Conservation (phyloP, 2,329 filamentous ascomycete species). For the Alternaria arbusti region DNA sequence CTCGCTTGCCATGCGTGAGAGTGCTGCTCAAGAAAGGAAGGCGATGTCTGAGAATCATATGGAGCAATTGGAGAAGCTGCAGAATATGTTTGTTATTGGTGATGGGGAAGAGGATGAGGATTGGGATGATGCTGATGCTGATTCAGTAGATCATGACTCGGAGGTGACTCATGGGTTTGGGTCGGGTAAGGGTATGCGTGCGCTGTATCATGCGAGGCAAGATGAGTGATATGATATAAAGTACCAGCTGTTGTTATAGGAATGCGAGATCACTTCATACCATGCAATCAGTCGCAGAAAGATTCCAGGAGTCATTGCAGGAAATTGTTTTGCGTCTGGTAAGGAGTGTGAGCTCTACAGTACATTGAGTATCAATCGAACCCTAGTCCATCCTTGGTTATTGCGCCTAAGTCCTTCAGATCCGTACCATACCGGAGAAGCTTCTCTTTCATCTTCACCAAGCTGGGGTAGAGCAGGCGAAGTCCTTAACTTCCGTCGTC, state of each 20-base stretch:
- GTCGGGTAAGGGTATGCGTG: neutral
- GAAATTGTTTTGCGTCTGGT: no score
- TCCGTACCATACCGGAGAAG: no score
- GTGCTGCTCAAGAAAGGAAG: neutral
- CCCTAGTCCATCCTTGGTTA: no score
- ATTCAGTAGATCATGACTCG: no score
- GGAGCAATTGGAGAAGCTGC: neutral
- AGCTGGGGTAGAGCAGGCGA: neutral
- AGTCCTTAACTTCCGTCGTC: neutral
- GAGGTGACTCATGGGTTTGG: neutral
- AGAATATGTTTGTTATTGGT: neutral
- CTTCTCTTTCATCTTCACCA: neutral
- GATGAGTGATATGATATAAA: neutral
- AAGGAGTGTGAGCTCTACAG: neutral
- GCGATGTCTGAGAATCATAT: neutral
- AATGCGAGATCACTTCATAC: no score
- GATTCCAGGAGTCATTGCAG: no score
- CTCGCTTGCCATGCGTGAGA: neutral
- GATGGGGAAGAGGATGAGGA: neutral
- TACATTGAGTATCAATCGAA: neutral
- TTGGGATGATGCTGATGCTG: neutral
- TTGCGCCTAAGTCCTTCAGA: no score
- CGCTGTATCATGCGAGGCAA: neutral
- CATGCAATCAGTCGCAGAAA: no score
- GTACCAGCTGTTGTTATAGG: no score